Evolutionary conservation across 768 basidiomycete species (phyloP), one percentile per base, ranked within the genome.

Genomic region (Hortiboletus campestris): DNA sequence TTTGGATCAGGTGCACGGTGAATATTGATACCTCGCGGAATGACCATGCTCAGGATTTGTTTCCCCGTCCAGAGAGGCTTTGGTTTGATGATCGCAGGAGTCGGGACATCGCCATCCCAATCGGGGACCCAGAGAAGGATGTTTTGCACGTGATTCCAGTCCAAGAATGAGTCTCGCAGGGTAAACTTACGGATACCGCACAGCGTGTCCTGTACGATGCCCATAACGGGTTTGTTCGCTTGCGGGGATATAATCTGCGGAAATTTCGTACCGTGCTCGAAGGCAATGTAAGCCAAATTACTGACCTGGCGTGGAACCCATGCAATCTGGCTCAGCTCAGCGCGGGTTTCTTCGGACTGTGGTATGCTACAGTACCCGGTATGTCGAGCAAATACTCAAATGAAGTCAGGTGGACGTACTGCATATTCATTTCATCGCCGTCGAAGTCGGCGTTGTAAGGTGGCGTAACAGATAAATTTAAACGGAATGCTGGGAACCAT

Each of bases 391-490:
- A 43, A 62, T 20, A 35, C n/a, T 40, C 8, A 45, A n/a, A 51
- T 29, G 5, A 29, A 45, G 22, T 17, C 35, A 7, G 19, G 32
- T 31, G 19, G n/a, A 86, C 91, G 46, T 82, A 96, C 94, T 98
- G 97, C 89, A 98, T 91, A 76, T 99, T 98, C 97, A 98, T 99
- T 72, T 99, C 97, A 67, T 98, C 97, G 63, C 97, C 97, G 67
- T 98, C 97, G 75, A 98, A 99, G 76, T 99, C 97, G 69, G 97
- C 97, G 66, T 99, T 98, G 75, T 99, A 98, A 0, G 97, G 97
- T 36, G 96, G 93, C 12, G 94, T 98, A 52, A 98, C 97, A 53
- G 97, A 98, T 59, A 98, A 86, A 72, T 98, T 98, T 61, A 98
- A 74, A 54, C 97, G 95, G 79, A 98, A 99, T 52, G 96, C 94